Evolutionary conservation across 2,329 filamentous ascomycete genomes (phyloP).

Genomic region (Thelonectria rubi): DNA sequence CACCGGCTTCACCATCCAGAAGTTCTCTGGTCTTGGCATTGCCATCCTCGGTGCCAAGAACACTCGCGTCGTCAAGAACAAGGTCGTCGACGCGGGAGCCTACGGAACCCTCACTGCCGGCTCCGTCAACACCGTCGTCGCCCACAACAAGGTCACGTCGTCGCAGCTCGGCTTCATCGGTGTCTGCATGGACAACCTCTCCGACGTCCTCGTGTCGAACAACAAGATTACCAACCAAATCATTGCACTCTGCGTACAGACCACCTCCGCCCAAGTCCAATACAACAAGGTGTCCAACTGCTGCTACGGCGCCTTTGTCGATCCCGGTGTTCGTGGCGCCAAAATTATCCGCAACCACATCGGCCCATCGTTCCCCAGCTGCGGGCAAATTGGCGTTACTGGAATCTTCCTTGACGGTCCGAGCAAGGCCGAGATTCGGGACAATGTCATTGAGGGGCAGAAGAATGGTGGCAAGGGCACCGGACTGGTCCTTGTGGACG

Average conservation of each 20-base stretch:
- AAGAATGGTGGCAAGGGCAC: constrained; percentile 28
- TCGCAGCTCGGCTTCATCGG: constrained; percentile 38
- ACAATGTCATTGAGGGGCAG: constrained; percentile 43
- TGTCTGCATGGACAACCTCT: constrained; percentile 49
- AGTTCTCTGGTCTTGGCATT: constrained; percentile 49
- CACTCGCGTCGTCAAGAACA: constrained; percentile 40
- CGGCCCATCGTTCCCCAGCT: constrained; percentile 27
- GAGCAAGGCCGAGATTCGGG: constrained; percentile 38
- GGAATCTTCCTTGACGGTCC: constrained; percentile 45
- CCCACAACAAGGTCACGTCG: constrained; percentile 42
- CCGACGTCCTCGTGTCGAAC: constrained; percentile 38
- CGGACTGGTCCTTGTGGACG: constrained; percentile 41
- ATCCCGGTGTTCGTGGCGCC: constrained; percentile 44
- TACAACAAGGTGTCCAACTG: constrained; percentile 45
- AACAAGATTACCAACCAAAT: constrained; percentile 45
- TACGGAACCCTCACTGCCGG: constrained; percentile 51
- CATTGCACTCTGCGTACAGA: constrained; percentile 50
- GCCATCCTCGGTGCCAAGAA: constrained; percentile 47
- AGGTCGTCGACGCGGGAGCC: constrained; percentile 37
- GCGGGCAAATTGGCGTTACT: constrained; percentile 15
- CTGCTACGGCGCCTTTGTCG: constrained; percentile 47
- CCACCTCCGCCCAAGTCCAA: constrained; percentile 42
- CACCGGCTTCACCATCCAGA: constrained; percentile 45
- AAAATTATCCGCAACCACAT: constrained; percentile 45
- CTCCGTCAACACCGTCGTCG: constrained; percentile 43